Conservation (phyloP, 495 filamentous ascomycete species). For the Corynascus novoguineensis region DNA sequence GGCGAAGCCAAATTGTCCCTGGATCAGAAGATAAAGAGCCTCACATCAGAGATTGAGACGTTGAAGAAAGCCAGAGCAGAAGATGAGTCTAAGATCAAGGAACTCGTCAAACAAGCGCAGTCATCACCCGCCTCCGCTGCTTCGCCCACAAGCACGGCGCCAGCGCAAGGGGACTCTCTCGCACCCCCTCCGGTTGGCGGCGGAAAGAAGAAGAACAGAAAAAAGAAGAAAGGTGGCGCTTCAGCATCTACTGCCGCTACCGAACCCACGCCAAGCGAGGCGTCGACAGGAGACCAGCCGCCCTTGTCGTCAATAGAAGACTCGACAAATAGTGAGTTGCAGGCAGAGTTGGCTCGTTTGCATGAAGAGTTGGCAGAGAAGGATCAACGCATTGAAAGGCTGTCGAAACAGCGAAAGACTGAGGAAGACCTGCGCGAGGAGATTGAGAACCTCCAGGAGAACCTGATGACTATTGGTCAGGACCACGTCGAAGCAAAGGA, state of each 20-base stretch:
- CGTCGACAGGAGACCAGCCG: conserved; percentile 22
- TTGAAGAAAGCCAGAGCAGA: conserved; percentile 34
- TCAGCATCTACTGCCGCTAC: conserved; percentile 16
- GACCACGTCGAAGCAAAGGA: conserved; percentile 81
- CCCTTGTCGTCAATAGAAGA: conserved; percentile 24
- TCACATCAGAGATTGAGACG: conserved; percentile 34
- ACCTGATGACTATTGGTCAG: conserved; percentile 66
- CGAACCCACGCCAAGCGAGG: conserved; percentile 25
- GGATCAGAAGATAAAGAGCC: conserved; percentile 27
- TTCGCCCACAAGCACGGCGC: conserved; percentile 15
- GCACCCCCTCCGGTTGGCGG: conserved; percentile 25
- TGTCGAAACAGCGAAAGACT: conserved; percentile 61
- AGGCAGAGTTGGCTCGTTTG: conserved; percentile 42
- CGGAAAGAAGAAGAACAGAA: conserved; percentile 76
- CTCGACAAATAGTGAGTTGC: conserved; percentile 29
- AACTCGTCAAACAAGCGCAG: conserved; percentile 35
- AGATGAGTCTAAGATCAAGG: conserved; percentile 28
- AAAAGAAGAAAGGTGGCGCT: conserved; percentile 77
- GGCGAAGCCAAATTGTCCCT: conserved; percentile 29
- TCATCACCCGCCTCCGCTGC: conserved; percentile 12
- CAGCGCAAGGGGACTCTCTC: conserved; percentile 9
- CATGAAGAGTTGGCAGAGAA: conserved; percentile 64
- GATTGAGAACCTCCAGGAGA: conserved; percentile 76
- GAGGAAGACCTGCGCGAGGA: conserved; percentile 81
- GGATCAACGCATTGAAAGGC: conserved; percentile 59